Percentiles rank a stretch among this genome's conserved stretches.
Evolutionary conservation across 73 alveolate species (phyloP).

Genomic region (Paramecium sonneborni): DNA sequence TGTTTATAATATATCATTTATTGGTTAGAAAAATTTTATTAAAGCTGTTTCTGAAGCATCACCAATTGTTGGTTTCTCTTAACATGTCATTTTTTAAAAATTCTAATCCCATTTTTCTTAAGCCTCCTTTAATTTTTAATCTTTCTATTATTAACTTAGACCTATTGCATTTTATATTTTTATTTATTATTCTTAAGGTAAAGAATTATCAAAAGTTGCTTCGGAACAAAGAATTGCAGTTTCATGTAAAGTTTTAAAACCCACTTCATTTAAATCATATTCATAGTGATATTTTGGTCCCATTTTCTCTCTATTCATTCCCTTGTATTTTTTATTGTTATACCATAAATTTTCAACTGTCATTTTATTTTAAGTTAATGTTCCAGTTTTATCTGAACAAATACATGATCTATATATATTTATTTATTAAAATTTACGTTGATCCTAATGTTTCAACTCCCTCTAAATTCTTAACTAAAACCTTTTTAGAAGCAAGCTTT

Average conservation of each 20-base stretch:
- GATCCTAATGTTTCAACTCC: constrained; percentile 88
- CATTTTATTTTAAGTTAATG: constrained; percentile 74
- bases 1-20: constrained; percentile 67
- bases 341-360: constrained; percentile 76
- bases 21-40: constrained; percentile 90
- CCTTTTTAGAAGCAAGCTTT: constrained; percentile 78
- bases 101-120: background rate
- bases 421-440: background rate
- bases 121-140: background rate
- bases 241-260: background rate
- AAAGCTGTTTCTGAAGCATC: constrained; percentile 96
- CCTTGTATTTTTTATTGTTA: constrained; percentile 38
- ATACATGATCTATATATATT: constrained; percentile 37
- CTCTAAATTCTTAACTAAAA: constrained; percentile 78
- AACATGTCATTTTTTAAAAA: background rate
- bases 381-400: constrained; percentile 80
- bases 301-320: background rate
- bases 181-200: constrained; percentile 51
- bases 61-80: constrained; percentile 71
- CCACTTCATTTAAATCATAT: constrained; percentile 4
- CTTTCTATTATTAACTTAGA: background rate
- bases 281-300: background rate
- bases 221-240: background rate
- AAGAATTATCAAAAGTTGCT: constrained; percentile 23
- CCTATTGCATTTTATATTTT: background rate